Evolutionary conservation across 257 asterid genomes (phyloP).

Genomic region (Petrea volubilis): DNA sequence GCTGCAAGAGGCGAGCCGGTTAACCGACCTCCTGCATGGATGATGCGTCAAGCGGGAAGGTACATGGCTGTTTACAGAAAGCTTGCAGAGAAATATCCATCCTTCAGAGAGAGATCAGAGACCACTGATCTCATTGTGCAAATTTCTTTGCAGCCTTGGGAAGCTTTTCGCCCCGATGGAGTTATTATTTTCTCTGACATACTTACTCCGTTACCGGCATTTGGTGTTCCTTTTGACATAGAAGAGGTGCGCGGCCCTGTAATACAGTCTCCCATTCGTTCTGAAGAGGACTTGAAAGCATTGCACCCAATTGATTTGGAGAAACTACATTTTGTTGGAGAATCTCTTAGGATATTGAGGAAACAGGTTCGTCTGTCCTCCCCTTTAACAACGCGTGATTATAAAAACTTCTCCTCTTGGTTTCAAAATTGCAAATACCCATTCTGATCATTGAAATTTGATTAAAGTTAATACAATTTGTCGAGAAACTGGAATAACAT

Average conservation of each 20-base stretch:
- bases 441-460: no score
- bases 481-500: no score
- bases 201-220: slow-evolving; percentile 95
- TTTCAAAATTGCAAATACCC: no score
- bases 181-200: slow-evolving; percentile 96
- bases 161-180: slow-evolving; percentile 93
- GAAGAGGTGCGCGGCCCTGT: slow-evolving; percentile 91
- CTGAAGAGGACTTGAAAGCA: slow-evolving; percentile 72
- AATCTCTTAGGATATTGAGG: slow-evolving; percentile 72
- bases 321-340: slow-evolving; percentile 82
- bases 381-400: not conserved
- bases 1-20: slow-evolving; percentile 93
- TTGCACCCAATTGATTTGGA: slow-evolving; percentile 82
- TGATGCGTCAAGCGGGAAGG: slow-evolving; percentile 99
- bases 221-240: slow-evolving; percentile 97
- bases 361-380: slow-evolving; percentile 54
- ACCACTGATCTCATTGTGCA: slow-evolving; percentile 98
- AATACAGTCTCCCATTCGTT: slow-evolving; percentile 77
- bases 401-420: no score
- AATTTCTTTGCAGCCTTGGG: slow-evolving; percentile 99
- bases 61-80: slow-evolving; percentile 92
- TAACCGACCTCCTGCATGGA: slow-evolving; percentile 96
- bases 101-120: slow-evolving; percentile 99
- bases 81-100: slow-evolving; percentile 94
- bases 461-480: no score